Conservation (phyloP, 345 rosid species). For the rapeseed (Brassica napus) region Da-Ae NC_063448.1:15730001-15730500, state of each 20-base stretch:
- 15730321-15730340: slow-evolving; percentile 3
- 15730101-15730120: slow-evolving; percentile 7
- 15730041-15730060: slow-evolving; percentile 27
- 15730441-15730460: slow-evolving; percentile 24
- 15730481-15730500: not conserved
- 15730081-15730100: slow-evolving; percentile 26
- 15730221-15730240: not conserved
- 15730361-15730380: not conserved
- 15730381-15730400: slow-evolving; percentile 10
- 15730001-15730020: slow-evolving; percentile 53
- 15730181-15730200: slow-evolving; percentile 29
- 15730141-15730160: slow-evolving; percentile 22
- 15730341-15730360: not conserved
- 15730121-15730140: slow-evolving; percentile 22
- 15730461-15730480: slow-evolving; percentile 19
- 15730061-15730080: slow-evolving; percentile 15
- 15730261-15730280: slow-evolving; percentile 8
- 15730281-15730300: slow-evolving; percentile 5
- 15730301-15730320: slow-evolving; percentile 11
- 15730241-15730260: slow-evolving; percentile 25
- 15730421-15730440: slow-evolving; percentile 30
- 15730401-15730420: not conserved
- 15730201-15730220: not conserved
- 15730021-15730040: slow-evolving; percentile 56
- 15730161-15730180: slow-evolving; percentile 16